Evolutionary conservation across 345 rosid genomes (phyloP), one percentile per base, ranked within the genome.

Genomic region (Gossypium stocksii): DNA sequence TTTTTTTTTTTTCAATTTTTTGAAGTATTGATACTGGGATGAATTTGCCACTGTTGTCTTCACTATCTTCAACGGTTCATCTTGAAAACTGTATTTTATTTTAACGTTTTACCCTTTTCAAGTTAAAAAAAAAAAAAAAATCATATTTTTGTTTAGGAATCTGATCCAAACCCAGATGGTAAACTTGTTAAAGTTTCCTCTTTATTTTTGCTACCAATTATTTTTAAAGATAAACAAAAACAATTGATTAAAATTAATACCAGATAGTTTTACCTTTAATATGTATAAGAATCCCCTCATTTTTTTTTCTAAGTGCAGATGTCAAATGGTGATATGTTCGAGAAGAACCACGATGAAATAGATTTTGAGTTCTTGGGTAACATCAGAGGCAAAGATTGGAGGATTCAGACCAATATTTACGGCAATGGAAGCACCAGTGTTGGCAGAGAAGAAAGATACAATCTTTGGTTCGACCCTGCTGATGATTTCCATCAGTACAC

Each of bases 311-410:
- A 65, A 45, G n/a, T 22, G 15, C 86, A 95, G 99, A 91, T 93
- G 96, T 95, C 99, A 13, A 95, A 95, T 83, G 99, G 98, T 29
- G 99, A 95, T 75, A 86, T 83, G 38, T 95, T 85, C 74, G 88
- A 90, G 92, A 95, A 88, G 88, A 95, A 91, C 78, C 99, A 95
- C 49, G 99, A 95, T 76, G 99, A 95, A 78, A 95, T 95, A 41
- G 99, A 95, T 85, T 95, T 95, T 72, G 98, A 95, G 87, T 95
- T 95, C 85, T 79, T 95, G 83, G 99, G 99, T 4, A 95, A 95
- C 81, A 93, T 95, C 23, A 91, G 98, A 87, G 99, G 98, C 72
- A 93, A 88, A 81, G 89, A 95, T 61, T 95, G 99, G 99, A 95
- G 99, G 89, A 87, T 95, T 83, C 99, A 95, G 85, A 95, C 99